Percentiles rank a stretch among this genome's conserved stretches.
These are phyloP conservation scores for Chaetomium strumarium DNA, from an alignment of 2,329 filamentous ascomycete genomes.

Conservation along the genomic window DNA sequence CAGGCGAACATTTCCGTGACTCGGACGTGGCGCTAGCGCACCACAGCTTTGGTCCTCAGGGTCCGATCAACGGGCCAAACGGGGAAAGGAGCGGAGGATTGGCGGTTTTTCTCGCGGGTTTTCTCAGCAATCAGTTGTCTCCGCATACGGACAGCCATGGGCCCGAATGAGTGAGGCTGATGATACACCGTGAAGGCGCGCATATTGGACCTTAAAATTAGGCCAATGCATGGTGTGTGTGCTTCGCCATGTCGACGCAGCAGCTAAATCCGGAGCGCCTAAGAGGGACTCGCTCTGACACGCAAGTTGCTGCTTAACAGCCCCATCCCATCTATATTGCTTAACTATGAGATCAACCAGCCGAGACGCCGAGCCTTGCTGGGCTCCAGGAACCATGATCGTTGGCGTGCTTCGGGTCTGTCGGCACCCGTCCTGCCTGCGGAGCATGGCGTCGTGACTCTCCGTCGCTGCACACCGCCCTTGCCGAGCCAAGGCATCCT, in stretches of 20 bases:
- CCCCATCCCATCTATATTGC: constrained; percentile 3
- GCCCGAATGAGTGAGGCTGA: constrained; percentile 17
- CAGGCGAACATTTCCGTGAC: neutral
- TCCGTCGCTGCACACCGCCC: constrained; percentile 18
- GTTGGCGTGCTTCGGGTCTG: constrained; percentile 9
- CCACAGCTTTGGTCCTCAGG: neutral
- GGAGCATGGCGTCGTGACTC: neutral
- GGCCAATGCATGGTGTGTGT: constrained; percentile 6
- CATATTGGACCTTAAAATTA: constrained; percentile 10
- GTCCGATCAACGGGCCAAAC: constrained; percentile 3
- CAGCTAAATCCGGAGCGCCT: constrained; percentile 13
- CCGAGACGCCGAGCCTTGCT: neutral
- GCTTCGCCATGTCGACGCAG: constrained; percentile 5
- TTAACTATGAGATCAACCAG: constrained; percentile 1
- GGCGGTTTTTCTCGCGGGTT: neutral
- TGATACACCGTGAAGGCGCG: constrained; percentile 9
- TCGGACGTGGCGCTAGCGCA: constrained; percentile 3
- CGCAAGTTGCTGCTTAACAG: neutral
- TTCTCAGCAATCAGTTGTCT: neutral
- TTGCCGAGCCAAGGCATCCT: neutral
- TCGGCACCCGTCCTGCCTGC: constrained; percentile 14
- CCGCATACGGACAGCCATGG: neutral
- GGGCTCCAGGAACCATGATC: neutral
- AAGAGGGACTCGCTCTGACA: constrained; percentile 5
- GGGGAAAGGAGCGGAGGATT: neutral